Percentiles rank a stretch among this genome's conserved stretches.
Conservation (phyloP, 495 filamentous ascomycete genomes). For the Viridothelium virens region DNA sequence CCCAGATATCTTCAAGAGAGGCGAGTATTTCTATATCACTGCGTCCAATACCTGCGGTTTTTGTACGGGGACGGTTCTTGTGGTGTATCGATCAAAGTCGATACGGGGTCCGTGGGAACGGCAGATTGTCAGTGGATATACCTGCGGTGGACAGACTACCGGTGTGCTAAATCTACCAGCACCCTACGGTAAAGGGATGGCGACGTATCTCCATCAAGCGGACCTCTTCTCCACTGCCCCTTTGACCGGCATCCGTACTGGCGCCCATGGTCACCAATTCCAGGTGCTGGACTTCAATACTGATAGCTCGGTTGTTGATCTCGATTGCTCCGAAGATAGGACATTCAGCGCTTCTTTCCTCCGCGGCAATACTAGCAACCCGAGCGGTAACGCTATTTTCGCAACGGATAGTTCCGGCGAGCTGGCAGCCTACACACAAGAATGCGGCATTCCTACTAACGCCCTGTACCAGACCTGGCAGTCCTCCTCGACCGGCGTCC, state of each 20-base stretch:
- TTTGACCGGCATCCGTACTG: background rate
- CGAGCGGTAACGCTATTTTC: background rate
- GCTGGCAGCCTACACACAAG: background rate
- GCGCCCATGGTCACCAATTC: conserved; percentile 9
- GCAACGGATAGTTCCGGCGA: background rate
- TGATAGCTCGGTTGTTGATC: conserved; percentile 12
- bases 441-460: conserved; percentile 8
- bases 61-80: conserved; percentile 9
- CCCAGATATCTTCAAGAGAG: conserved; percentile 14
- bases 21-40: conserved; percentile 1
- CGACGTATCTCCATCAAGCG: background rate
- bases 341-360: background rate
- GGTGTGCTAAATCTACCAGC: background rate
- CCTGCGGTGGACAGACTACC: conserved; percentile 9
- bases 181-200: background rate
- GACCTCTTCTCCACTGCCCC: conserved; percentile 6
- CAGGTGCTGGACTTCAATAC: conserved; percentile 7
- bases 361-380: background rate
- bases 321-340: conserved; percentile 1
- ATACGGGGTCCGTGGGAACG: conserved; percentile 14
- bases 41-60: conserved; percentile 14
- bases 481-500: background rate
- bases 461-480: conserved; percentile 14
- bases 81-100: conserved; percentile 8
- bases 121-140: conserved; percentile 14